phyloP scores from a whole-genome alignment of 495 filamentous ascomycete genomes.

The Trichoderma virens region DNA sequence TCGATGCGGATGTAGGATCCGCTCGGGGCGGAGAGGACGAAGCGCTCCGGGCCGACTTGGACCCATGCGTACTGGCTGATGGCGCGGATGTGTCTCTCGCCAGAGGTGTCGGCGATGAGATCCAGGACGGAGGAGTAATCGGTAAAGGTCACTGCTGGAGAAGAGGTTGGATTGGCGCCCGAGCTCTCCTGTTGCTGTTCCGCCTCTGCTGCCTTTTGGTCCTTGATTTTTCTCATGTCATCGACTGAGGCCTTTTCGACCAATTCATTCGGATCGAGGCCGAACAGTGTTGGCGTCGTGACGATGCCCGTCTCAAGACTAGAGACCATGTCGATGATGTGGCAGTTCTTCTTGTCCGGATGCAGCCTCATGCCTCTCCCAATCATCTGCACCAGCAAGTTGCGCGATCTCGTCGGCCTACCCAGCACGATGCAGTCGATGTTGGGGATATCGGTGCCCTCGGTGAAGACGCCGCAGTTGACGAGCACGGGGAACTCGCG shows the following conservation, averaged over 20 bases:
- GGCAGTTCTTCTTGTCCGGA: slow-evolving; percentile 77
- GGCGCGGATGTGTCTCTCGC: slow-evolving; percentile 67
- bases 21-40: slow-evolving; percentile 50
- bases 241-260: slow-evolving; percentile 52
- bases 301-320: slow-evolving; percentile 73
- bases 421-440: slow-evolving; percentile 90
- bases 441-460: slow-evolving; percentile 95
- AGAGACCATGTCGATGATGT: slow-evolving; percentile 94
- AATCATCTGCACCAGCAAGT: slow-evolving; percentile 95
- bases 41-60: slow-evolving; percentile 52
- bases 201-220: slow-evolving; percentile 34
- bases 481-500: slow-evolving; percentile 80
- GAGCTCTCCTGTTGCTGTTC: slow-evolving; percentile 19
- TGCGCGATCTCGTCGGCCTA: slow-evolving; percentile 80
- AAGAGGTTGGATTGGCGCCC: not conserved
- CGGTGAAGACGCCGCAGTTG: slow-evolving; percentile 95
- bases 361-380: slow-evolving; percentile 82
- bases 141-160: slow-evolving; percentile 57
- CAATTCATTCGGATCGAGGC: slow-evolving; percentile 78
- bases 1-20: slow-evolving; percentile 61
- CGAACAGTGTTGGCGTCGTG: slow-evolving; percentile 87
- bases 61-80: slow-evolving; percentile 78
- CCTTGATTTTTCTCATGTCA: slow-evolving; percentile 47
- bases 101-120: slow-evolving; percentile 72
- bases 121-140: slow-evolving; percentile 87